Base-by-base conservation (phyloP, 2,329 filamentous ascomycete genomes). In the Alternaria sp. region DNA sequence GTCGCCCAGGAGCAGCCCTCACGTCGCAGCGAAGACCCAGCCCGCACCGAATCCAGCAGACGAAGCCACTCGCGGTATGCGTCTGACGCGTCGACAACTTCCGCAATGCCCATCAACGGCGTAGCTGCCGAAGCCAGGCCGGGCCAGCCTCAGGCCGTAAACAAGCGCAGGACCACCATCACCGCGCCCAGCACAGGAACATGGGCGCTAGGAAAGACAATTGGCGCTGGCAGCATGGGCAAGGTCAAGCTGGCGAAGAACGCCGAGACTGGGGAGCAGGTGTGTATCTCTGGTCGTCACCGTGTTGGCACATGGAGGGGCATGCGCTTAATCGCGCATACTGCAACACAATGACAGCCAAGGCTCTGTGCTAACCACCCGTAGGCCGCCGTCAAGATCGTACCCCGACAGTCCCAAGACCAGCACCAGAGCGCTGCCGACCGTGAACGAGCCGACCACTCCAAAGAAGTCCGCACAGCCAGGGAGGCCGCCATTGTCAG, bases 171-270 rank as follows among this genome's bases (percentile, higher is more conserved):
- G 72, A 97, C 94, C 12, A 94, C 92, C 41, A 97, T 99, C 76
- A 92, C 92, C 53, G 93, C 94, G 3, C 89, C 91, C 48, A 93
- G 59, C 62, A 80, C 94, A 12, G 95, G 95, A 59, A 93, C 94
- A 83, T 99, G 94, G 93, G 89, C 93, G 57, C 84, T 99, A 54
- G 94, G 94, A 61, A 98, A 98, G 84, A 98, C 95, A 4, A 95
- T 99, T 73, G 95, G 95, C 62, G 93, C 94, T 54, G 95, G 95
- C 52, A 98, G 94, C 79, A 99, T 99, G 95, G 95, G 95, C 67
- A 98, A 98, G 80, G 95, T 99, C 65, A 98, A 98, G 82, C 84
- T 99, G 68, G 95, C 95, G 25, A 92, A 92, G 72, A 96, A 96
- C 80, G 86, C 91, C 69, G 94, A 97, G 73, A 92, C 92, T 20